Percentiles rank a stretch among this genome's conserved stretches.
Conservation (phyloP, 192 early-diverging fungal genomes). For the Podochytrium sp. region DNA sequence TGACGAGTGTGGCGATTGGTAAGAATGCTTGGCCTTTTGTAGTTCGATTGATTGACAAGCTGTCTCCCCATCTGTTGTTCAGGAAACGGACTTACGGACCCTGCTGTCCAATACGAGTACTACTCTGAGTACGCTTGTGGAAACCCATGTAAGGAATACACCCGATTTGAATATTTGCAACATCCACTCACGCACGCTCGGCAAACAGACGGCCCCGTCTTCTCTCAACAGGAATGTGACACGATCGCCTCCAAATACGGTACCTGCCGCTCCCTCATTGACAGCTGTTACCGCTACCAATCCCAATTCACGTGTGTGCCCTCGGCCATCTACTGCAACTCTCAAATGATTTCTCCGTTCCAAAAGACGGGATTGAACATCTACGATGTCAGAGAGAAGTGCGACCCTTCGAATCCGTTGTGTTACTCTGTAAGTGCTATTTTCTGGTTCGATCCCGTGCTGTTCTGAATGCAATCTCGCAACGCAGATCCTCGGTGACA, state of each 20-base stretch:
- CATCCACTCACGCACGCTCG: conserved; percentile 49
- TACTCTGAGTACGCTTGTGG: conserved; percentile 63
- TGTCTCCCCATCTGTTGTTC: conserved; percentile 50
- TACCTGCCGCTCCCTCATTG: conserved; percentile 74
- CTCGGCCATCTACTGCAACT: conserved; percentile 84
- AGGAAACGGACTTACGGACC: conserved; percentile 93
- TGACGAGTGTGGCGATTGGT: conserved; percentile 56
- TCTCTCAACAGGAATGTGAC: conserved; percentile 72
- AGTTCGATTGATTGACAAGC: conserved; percentile 76
- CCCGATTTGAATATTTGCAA: neutral
- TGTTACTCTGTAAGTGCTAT: conserved; percentile 66
- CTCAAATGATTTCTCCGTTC: conserved; percentile 76
- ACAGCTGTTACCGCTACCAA: conserved; percentile 84
- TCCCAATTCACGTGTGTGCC: conserved; percentile 81
- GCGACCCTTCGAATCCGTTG: conserved; percentile 75
- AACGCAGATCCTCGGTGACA: conserved; percentile 65
- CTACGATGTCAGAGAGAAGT: conserved; percentile 91
- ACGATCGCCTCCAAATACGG: conserved; percentile 76
- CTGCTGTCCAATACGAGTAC: conserved; percentile 85
- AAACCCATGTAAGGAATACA: conserved; percentile 49
- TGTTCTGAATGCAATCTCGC: neutral
- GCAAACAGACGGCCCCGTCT: conserved; percentile 68
- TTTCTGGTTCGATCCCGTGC: neutral
- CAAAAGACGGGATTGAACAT: conserved; percentile 79
- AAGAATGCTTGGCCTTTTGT: conserved; percentile 40